A percentile compares a stretch with the other conserved stretches of the same genome.
Conservation (phyloP, 2,329 filamentous ascomycete genomes). For the Fusarium sp. region DNA sequence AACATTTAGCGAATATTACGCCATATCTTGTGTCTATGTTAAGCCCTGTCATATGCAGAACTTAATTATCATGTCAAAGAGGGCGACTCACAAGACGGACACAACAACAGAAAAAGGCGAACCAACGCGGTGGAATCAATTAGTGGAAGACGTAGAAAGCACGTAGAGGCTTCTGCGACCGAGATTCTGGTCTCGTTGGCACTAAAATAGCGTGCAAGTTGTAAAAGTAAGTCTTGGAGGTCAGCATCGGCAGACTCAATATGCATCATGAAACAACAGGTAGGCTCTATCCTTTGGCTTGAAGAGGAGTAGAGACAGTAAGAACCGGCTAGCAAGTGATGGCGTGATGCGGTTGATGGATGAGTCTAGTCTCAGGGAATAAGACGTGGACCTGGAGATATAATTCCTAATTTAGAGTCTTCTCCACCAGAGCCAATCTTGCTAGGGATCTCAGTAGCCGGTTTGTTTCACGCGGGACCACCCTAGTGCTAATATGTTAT, state of each 20-base stretch:
- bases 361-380: too few species aligned
- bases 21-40: too few species aligned
- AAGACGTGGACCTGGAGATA: too few species aligned
- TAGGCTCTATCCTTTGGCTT: too few species aligned
- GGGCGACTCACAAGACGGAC: slow-evolving; percentile 2
- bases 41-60: too few species aligned
- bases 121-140: not conserved
- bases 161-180: slow-evolving; percentile 2
- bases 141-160: not conserved
- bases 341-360: too few species aligned
- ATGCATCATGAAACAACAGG: not conserved
- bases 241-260: slow-evolving; percentile 1
- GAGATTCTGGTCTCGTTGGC: slow-evolving; percentile 14
- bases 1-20: too few species aligned
- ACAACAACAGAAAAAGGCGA: slow-evolving; percentile 3
- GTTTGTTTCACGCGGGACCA: not conserved
- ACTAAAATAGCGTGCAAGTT: slow-evolving; percentile 16
- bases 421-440: too few species aligned
- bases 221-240: slow-evolving; percentile 11
- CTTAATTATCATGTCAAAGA: too few species aligned
- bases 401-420: not conserved
- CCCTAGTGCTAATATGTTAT: not conserved
- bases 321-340: not conserved
- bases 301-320: not conserved
- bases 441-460: not conserved